Base-by-base conservation (phyloP, 441 rosid species). In the Populus hybrid region DNA sequence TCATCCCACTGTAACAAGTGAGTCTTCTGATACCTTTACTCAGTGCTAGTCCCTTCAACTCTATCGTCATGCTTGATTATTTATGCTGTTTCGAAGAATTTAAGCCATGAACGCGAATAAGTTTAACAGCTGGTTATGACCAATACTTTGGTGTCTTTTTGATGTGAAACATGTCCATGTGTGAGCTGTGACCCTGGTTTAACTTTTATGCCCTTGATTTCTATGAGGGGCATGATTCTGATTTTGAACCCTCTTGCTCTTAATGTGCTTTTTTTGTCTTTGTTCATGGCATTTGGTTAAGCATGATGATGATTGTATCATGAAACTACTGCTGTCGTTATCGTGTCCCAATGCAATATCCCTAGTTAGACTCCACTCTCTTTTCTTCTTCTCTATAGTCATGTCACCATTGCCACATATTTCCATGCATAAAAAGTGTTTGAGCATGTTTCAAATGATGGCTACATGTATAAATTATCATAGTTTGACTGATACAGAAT, bases 1-100 rank as follows among this genome's bases (percentile, higher is more conserved):
- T 77, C 89, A 35, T 89, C 92, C 69, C 90, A 88, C 59, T 94
- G 98, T 82, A 94, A 91, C 40, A 89, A 84, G 97, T 94, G 38
- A 81, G 79, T 64, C 5, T 16, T 23, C 5, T 14, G 3, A 33
- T 14, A 0, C 9, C 5, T 14, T 53, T n/a, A 2, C n/a, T 53
- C 56, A 53, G 16, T 42, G 53, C 53, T 40, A 40, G 45, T 40
- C 45, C 45, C 3, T 40, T 2, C 3, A 40, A 2, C 45, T 40
- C 45, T 40, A 40, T 40, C 45, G 3, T 9, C 53, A 42, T 42
- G 53, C 16, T 42, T 42, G 16, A 53, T 53, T 53, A 53, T 53
- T 53, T 53, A 53, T 53, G 8, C 0, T 53, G 61, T 4, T 42
- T 53, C 7, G 61, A 53, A 53, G 21, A 53, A 18, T 6, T 53